These are phyloP conservation scores for Rhodamnia rubescens DNA, from an alignment of 345 rosid species.

Conservation along the genomic window DNA sequence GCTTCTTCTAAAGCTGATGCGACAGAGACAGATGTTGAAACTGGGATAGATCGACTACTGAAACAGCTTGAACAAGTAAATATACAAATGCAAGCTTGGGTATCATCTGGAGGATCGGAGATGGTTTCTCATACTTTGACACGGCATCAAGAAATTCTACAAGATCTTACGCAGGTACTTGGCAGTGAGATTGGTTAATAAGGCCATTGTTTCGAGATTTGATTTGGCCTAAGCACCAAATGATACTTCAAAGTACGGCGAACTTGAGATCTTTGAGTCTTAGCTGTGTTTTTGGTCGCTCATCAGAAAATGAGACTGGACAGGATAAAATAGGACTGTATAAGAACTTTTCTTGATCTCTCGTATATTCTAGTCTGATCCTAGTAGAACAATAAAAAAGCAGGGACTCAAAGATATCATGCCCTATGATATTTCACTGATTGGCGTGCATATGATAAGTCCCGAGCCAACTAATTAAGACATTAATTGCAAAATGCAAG, in stretches of 20 bases:
- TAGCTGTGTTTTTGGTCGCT: not conserved
- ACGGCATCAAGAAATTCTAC: slow-evolving; percentile 95
- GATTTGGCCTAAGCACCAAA: not conserved
- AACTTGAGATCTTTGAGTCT: not conserved
- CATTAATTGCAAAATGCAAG: not conserved
- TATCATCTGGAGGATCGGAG: slow-evolving; percentile 91
- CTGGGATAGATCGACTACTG: slow-evolving; percentile 54
- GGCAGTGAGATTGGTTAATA: not conserved
- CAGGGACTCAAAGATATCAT: not conserved
- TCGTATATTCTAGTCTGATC: not conserved
- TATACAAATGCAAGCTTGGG: slow-evolving; percentile 93
- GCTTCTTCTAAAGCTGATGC: slow-evolving; percentile 48
- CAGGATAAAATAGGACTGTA: not conserved
- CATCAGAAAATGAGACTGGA: not conserved
- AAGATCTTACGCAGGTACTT: slow-evolving; percentile 81
- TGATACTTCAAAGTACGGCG: not conserved
- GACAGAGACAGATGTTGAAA: slow-evolving; percentile 65
- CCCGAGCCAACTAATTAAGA: not conserved
- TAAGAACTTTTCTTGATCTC: not conserved
- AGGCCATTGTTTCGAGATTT: not conserved
- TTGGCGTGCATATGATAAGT: not conserved
- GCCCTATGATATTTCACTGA: not conserved
- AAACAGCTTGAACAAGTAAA: slow-evolving; percentile 80
- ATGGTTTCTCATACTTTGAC: slow-evolving; percentile 98
- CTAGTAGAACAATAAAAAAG: not conserved